Conservation (phyloP, 345 rosid species). For the Citrus unshiu region DNA sequence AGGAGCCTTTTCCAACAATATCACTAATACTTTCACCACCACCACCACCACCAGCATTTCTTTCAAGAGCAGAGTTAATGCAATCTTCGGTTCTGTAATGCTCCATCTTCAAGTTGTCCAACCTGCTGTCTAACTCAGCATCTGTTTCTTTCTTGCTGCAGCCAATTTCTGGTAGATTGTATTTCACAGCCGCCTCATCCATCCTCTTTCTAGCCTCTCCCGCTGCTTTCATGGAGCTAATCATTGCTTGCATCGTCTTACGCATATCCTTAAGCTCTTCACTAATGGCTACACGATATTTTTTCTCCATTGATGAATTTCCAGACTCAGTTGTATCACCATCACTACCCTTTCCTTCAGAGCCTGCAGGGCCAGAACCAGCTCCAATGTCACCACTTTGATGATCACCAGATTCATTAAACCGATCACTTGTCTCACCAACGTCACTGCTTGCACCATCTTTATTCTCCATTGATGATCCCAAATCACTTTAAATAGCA, state of each 20-base stretch:
- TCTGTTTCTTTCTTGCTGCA: background rate
- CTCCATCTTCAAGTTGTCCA: background rate
- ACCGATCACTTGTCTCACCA: no score
- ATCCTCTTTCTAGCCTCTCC: background rate
- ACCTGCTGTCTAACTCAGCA: background rate
- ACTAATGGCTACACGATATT: background rate
- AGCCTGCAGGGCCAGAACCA: no score
- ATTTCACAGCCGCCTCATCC: background rate
- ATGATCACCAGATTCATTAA: no score
- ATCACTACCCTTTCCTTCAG: no score
- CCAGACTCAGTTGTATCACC: no score
- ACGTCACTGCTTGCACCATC: no score
- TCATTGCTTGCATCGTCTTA: background rate
- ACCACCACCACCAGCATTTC: background rate
- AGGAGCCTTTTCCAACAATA: background rate
- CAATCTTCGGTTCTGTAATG: background rate
- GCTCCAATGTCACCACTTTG: no score
- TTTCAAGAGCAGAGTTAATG: background rate
- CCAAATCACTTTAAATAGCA: no score
- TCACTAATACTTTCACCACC: background rate
- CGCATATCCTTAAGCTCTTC: background rate
- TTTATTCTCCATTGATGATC: no score
- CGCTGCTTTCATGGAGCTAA: background rate
- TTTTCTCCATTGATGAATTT: background rate
- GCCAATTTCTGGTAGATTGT: background rate